These are phyloP conservation scores for Stachybotrys chlorohalonatus DNA, from an alignment of 2,329 filamentous ascomycete genomes.

Conservation along the genomic window DNA sequence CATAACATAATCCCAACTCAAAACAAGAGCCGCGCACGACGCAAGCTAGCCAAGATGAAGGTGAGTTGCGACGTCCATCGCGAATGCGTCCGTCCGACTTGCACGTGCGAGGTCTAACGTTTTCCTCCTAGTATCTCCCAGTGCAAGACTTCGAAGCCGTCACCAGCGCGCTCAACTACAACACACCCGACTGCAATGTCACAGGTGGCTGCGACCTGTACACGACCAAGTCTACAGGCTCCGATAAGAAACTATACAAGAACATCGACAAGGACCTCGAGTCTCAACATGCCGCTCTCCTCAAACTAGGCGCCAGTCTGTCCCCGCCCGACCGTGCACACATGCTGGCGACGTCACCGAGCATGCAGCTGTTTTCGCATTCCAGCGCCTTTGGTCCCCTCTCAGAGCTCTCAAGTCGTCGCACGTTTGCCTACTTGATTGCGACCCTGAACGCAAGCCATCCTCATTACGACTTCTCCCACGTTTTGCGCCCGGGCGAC, in stretches of 20 bases:
- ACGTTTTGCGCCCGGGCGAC: constrained; percentile 79
- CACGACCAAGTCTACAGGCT: constrained; percentile 90
- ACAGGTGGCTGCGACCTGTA: constrained; percentile 93
- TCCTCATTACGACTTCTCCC: constrained; percentile 86
- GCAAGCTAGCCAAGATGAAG: constrained; percentile 22
- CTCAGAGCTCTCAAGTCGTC: constrained; percentile 77
- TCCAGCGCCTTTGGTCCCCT: constrained; percentile 89
- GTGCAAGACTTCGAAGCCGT: constrained; percentile 86
- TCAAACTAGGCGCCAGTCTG: constrained; percentile 78
- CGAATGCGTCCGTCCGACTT: not conserved
- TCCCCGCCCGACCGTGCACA: constrained; percentile 72
- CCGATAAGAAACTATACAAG: constrained; percentile 95
- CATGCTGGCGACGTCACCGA: constrained; percentile 57
- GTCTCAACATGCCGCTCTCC: constrained; percentile 79
- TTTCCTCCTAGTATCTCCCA: constrained; percentile 67
- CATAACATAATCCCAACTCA: no score
- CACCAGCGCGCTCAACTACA: constrained; percentile 89
- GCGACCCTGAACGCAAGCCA: constrained; percentile 94
- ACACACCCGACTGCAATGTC: constrained; percentile 85
- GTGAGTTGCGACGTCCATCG: constrained; percentile 13
- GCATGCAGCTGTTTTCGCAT: constrained; percentile 54
- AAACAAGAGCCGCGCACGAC: no score
- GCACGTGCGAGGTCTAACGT: not conserved
- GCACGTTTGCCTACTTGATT: constrained; percentile 92
- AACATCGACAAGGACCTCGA: constrained; percentile 88